Evolutionary conservation across 441 rosid species (phyloP), one percentile per base, ranked within the genome.

Genomic region (Aleurites moluccanus): DNA sequence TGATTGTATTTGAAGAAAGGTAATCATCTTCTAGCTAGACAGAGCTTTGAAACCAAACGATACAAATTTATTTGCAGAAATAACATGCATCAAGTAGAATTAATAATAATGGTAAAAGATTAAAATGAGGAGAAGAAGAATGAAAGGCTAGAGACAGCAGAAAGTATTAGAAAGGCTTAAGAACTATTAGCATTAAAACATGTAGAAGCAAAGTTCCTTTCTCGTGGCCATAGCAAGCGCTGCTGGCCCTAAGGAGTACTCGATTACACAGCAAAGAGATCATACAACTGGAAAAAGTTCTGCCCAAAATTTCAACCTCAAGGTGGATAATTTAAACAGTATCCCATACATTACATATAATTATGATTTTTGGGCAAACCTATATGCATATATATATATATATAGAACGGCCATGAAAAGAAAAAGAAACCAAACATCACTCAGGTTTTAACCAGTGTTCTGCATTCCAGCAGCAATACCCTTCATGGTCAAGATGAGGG

Each of bases 401-500:
- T 21, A 45, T 21, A 68, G 40, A 62, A 52, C 55, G 64, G 6
- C 18, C 27, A 28, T 5, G 27, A 14, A 35, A 16, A 42, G 4
- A 53, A 64, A 63, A 75, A 27, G 23, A 25, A 50, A 53, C n/a
- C 9, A 30, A n/a, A 13, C 15, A 52, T 8, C 27, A 38, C n/a
- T 1, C 47, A 30, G 20, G 52, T 13, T 27, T 16, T 63, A 95
- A 81, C 99, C 99, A 1, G 99, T 95, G 87, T 95, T 95, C 81
- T 93, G 98, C 78, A 93, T 44, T 73, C 98, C 98, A 0, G 98
- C 98, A 18, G 98, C 98, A 77, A 93, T 84, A 73, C 99, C 99
- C 83, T 95, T 95, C 97, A 95, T 91, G 67, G 98, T 95, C 81
- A 95, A 85, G 82, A 95, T 92, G 64, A 95, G 91, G 77, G 99